Base-by-base conservation (phyloP, 2,329 filamentous ascomycete genomes). In the Cordyceps farinosa region DNA sequence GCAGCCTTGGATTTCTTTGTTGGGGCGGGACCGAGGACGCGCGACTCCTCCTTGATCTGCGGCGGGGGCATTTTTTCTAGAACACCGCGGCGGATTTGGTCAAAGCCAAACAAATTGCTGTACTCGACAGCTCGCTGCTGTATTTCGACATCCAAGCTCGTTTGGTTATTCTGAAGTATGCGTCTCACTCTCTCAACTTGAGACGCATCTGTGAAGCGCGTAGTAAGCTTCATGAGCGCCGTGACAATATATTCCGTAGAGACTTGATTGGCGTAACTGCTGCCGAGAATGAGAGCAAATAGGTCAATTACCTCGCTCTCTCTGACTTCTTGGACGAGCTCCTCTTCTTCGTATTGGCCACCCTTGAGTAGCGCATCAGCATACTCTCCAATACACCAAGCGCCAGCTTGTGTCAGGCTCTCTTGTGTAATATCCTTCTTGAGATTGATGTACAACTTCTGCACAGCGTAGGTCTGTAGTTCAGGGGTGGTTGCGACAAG, bases 341-440 rank as follows among this genome's bases (percentile, higher is more conserved):
- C 94, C 74, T 96, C 92, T 73, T 97, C 93, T 75, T 98, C 94
- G 69, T 96, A 97, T 70, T 95, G 90, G 1, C 93, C 93, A 42
- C 93, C 93, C 65, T 86, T 86, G 42, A 99, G 82, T n/a, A 99
- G 82, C 27, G 90, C 86, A 75, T 99, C 95, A 13, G 92, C 94
- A 72, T 93, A 99, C 78, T 99, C 95, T 72, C 96, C 95, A 74
- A 99, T 97, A 61, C 95, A 96, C 95, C 95, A 99, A 7, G 95
- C 90, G 44, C 91, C 95, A 56, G 94, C 92, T 66, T 98, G 85
- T 9, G 92, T 97, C 67, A 99, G 79, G 67, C 92, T 96, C 77
- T 99, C 96, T 74, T 99, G 95, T 2, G 94, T 97, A 70, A 99
- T 97, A 70, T 99, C 95, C 68, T 96, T 95, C 75, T 95, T 97